Evolutionary conservation across 2,329 filamentous ascomycete species (phyloP).

Genomic region (Claviceps pazoutovae): DNA sequence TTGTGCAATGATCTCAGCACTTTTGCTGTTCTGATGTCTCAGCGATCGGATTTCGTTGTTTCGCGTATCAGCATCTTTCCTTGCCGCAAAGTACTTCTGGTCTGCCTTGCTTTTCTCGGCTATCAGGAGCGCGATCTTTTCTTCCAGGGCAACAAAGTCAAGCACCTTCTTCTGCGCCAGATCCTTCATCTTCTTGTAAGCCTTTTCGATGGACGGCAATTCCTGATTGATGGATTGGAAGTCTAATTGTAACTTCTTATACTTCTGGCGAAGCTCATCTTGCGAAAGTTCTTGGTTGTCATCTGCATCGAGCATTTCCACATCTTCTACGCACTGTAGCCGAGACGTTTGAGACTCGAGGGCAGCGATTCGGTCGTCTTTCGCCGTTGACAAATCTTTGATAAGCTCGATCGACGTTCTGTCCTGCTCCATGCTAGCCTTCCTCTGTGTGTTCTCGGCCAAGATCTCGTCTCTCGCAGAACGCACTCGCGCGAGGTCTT

Average conservation of each 20-base stretch:
- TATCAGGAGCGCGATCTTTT: constrained; percentile 56
- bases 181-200: constrained; percentile 78
- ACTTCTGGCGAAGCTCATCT: constrained; percentile 62
- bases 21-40: constrained; percentile 73
- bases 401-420: constrained; percentile 56
- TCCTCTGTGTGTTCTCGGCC: constrained; percentile 68
- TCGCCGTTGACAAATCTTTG: constrained; percentile 65
- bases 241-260: constrained; percentile 62
- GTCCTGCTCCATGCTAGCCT: constrained; percentile 65
- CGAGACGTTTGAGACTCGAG: constrained; percentile 74
- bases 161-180: constrained; percentile 77
- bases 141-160: constrained; percentile 63
- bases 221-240: constrained; percentile 78
- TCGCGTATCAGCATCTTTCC: constrained; percentile 82
- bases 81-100: constrained; percentile 92
- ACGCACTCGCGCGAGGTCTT: constrained; percentile 74
- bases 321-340: constrained; percentile 37
- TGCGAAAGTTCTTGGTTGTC: constrained; percentile 44
- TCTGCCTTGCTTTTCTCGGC: constrained; percentile 94
- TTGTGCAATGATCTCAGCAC: constrained; percentile 83
- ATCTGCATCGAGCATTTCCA: constrained; percentile 28
- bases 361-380: constrained; percentile 66
- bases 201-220: constrained; percentile 74
- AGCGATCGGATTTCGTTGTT: constrained; percentile 68
- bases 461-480: constrained; percentile 72